Base-by-base conservation (phyloP, 164 flowering plant species). In the Sedum album region DNA sequence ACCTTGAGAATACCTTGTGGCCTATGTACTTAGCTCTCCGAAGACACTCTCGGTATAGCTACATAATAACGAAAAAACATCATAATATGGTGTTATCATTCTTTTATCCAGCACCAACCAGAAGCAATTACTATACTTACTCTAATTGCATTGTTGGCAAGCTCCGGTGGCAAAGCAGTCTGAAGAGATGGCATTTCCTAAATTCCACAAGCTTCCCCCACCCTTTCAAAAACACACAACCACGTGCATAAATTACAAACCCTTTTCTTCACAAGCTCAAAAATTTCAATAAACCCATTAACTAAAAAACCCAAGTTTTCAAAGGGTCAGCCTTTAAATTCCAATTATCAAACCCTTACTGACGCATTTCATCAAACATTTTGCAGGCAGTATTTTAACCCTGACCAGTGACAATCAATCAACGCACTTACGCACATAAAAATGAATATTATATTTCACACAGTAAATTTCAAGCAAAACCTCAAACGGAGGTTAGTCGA, bases 31-130 rank as follows among this genome's bases (percentile, higher is more conserved):
- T 80, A 35, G 38, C 38, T 35, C 38, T 3, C 38, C 7, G 80
- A 63, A 89, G 84, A 70, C 96, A 89, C 76, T 92, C 97, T 2
- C 97, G 96, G 73, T 88, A 93, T 15, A 93, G 88, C 93, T 90
- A 71, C 15, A 23, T 69, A 39, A 28, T 26, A 31, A 51, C 31
- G 4, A 23, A 31, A 33, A 30, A 23, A 1, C 28, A n/a, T 38
- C 11, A 41, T 18, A 23, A 36, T 15, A 20, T 25, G 21, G 62
- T 66, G 4, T 25, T 36, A 26, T 2, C 25, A 8, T 44, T 13
- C 1, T 31, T 13, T 31, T 4, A 26, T 0, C 2, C 18, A 65
- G 6, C 0, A 69, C 20, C 33, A 51, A 30, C 7, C 48, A 51
- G 44, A 6, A 3, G 0, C 28, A 15, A 31, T 3, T 31, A 13